A percentile compares a stretch with the other conserved stretches of the same genome.
These are phyloP conservation scores for Torulaspora delbrueckii DNA, from an alignment of 805 yeast genomes.

Conservation along the genomic window DNA sequence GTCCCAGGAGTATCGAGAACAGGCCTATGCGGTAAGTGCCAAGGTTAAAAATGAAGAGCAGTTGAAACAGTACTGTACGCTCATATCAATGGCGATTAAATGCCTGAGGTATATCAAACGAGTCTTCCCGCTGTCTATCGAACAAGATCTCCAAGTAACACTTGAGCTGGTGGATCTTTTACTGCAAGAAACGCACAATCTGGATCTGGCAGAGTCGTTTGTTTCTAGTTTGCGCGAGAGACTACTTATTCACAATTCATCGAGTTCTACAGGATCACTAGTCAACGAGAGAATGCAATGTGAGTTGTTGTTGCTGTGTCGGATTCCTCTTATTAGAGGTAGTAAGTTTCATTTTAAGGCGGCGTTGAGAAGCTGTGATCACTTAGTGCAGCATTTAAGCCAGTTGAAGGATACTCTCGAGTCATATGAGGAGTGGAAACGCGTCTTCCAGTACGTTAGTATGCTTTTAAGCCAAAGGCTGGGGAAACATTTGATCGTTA, in stretches of 20 bases:
- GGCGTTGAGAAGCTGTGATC: conserved; percentile 26
- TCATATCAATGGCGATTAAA: conserved; percentile 30
- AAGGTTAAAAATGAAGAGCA: conserved; percentile 20
- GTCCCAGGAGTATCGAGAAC: conserved; percentile 24
- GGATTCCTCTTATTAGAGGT: conserved; percentile 18
- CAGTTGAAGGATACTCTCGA: conserved; percentile 1
- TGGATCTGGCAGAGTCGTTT: conserved; percentile 29
- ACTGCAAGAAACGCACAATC: conserved; percentile 30
- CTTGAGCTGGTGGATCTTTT: conserved; percentile 27
- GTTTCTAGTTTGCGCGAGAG: conserved; percentile 25
- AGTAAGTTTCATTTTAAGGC: conserved; percentile 21
- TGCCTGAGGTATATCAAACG: conserved; percentile 19
- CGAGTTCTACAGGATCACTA: conserved; percentile 8
- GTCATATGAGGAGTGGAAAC: conserved; percentile 15
- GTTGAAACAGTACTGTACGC: conserved; percentile 32
- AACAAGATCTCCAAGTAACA: conserved; percentile 27
- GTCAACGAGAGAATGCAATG: conserved; percentile 21
- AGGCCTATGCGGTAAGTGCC: conserved; percentile 20
- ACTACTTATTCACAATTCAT: conserved; percentile 18
- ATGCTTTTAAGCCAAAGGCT: conserved; percentile 11
- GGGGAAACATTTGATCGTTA: conserved; percentile 12
- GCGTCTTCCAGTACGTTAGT: conserved; percentile 20
- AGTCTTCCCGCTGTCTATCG: conserved; percentile 20
- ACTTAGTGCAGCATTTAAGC: conserved; percentile 14
- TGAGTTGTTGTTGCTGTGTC: conserved; percentile 21